Evolutionary conservation across 805 yeast genomes (phyloP).

Genomic region (Candida loeiensis): DNA sequence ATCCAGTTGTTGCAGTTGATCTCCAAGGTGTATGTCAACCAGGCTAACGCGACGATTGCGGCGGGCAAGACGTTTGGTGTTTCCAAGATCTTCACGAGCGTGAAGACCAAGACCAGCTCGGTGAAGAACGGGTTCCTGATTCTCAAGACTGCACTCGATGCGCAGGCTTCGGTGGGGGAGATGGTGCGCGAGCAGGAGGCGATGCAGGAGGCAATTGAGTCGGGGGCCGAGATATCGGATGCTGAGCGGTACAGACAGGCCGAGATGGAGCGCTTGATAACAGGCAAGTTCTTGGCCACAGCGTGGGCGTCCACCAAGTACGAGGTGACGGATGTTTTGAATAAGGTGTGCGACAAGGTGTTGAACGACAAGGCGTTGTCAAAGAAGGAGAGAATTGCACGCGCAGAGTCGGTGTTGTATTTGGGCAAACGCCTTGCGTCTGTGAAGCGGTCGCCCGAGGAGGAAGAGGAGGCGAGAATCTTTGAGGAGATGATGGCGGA

Average conservation of each 20-base stretch:
- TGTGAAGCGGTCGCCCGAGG: slow-evolving; percentile 76
- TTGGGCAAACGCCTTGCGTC: slow-evolving; percentile 67
- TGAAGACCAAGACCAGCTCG: slow-evolving; percentile 79
- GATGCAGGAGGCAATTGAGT: slow-evolving; percentile 21
- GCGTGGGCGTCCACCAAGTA: slow-evolving; percentile 93
- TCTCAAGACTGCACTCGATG: slow-evolving; percentile 80
- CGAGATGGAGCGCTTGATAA: slow-evolving; percentile 74
- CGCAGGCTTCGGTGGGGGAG: slow-evolving; percentile 68
- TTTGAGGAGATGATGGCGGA: slow-evolving; percentile 93
- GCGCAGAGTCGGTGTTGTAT: slow-evolving; percentile 75
- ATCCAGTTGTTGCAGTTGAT: slow-evolving; percentile 79
- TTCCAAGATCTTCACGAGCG: slow-evolving; percentile 74
- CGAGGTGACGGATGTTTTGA: slow-evolving; percentile 86
- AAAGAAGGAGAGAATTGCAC: slow-evolving; percentile 56
- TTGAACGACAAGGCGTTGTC: slow-evolving; percentile 58
- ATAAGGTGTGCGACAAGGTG: slow-evolving; percentile 54
- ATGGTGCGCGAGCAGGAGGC: slow-evolving; percentile 68
- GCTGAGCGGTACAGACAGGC: slow-evolving; percentile 43
- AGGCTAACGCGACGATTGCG: slow-evolving; percentile 69
- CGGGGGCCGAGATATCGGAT: slow-evolving; percentile 29
- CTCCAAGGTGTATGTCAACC: slow-evolving; percentile 72
- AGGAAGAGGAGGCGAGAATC: slow-evolving; percentile 85
- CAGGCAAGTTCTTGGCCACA: slow-evolving; percentile 88
- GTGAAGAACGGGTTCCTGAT: slow-evolving; percentile 83
- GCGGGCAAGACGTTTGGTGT: slow-evolving; percentile 83